Conservation (phyloP, 768 basidiomycete genomes). For the Auricularia heimuer region DNA sequence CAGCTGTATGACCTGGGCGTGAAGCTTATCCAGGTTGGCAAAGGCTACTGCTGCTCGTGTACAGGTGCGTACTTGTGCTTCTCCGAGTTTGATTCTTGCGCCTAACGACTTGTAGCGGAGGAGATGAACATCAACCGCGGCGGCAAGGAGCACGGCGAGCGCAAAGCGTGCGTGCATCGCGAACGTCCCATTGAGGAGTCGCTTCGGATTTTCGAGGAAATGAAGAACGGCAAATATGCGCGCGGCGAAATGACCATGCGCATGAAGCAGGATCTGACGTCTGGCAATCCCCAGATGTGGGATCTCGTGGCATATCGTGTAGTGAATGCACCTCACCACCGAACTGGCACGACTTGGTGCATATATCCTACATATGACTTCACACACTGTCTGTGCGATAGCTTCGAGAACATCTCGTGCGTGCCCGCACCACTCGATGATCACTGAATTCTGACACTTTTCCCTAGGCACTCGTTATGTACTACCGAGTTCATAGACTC, state of each 20-base stretch:
- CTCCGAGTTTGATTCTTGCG: background rate
- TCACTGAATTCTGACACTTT: background rate
- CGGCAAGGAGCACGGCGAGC: conserved; percentile 66
- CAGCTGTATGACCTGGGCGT: conserved; percentile 78
- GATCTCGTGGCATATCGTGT: conserved; percentile 95
- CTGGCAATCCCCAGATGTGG: conserved; percentile 99
- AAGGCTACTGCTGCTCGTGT: conserved; percentile 94
- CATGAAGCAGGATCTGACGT: conserved; percentile 93
- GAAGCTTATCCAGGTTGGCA: conserved; percentile 79
- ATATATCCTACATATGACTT: conserved; percentile 99
- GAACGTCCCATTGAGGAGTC: conserved; percentile 81
- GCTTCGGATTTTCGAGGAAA: conserved; percentile 76
- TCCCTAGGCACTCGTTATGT: conserved; percentile 83
- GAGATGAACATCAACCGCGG: conserved; percentile 86
- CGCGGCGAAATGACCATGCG: conserved; percentile 89
- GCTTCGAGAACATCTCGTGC: conserved; percentile 97
- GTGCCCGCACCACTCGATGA: conserved; percentile 23
- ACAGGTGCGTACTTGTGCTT: conserved; percentile 52
- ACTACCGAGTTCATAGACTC: conserved; percentile 94
- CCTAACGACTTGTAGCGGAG: conserved; percentile 49
- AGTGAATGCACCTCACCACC: conserved; percentile 81
- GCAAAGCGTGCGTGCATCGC: conserved; percentile 80
- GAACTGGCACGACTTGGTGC: conserved; percentile 88
- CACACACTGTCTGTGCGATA: conserved; percentile 96
- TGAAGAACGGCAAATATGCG: conserved; percentile 83